Evolutionary conservation across 148 eudicot genomes (phyloP).

Genomic region (Rhododendron simsii): DNA sequence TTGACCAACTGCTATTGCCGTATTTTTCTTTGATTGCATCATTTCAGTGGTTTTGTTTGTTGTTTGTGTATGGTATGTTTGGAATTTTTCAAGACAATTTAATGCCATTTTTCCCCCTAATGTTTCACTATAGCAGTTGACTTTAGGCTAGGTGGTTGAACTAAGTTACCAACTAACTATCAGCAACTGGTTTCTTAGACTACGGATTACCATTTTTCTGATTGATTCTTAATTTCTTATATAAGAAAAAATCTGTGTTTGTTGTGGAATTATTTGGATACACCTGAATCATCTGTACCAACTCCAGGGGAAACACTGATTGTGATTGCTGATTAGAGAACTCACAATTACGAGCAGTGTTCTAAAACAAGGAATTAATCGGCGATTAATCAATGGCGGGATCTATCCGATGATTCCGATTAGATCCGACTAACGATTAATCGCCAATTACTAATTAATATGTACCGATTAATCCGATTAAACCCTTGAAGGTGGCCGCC

Average conservation of each 20-base stretch:
- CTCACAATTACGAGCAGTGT: no score
- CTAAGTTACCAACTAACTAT: neutral
- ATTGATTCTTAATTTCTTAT: no score
- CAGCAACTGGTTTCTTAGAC: neutral
- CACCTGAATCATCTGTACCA: neutral
- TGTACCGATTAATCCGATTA: no score
- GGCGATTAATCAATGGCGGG: no score
- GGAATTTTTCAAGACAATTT: neutral
- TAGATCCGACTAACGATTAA: no score
- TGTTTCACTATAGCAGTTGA: neutral
- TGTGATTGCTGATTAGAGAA: no score
- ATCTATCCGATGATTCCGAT: no score
- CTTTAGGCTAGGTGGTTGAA: neutral
- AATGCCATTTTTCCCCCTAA: neutral
- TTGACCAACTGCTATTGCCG: neutral
- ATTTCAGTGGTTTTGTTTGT: neutral
- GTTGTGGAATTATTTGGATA: neutral
- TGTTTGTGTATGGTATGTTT: neutral
- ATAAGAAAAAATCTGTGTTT: neutral
- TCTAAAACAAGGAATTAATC: no score
- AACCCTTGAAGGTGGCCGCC: no score
- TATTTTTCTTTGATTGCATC: neutral
- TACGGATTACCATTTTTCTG: neutral
- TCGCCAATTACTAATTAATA: no score
- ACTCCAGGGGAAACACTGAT: no score